Conservation (phyloP, 2,329 filamentous ascomycete species). For the Metarhizium humberi region DNA sequence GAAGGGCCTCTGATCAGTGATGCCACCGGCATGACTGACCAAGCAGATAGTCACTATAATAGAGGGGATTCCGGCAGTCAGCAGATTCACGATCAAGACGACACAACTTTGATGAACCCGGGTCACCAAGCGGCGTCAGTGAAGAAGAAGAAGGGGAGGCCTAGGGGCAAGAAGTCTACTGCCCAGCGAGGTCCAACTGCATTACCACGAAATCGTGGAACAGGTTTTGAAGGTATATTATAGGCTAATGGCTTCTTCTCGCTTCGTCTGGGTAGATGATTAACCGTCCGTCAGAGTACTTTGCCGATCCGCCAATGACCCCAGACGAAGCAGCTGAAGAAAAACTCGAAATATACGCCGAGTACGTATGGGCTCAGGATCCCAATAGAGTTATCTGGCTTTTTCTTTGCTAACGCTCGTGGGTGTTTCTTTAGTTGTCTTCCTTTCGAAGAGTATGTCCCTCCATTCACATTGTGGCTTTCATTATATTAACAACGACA, state of each 20-base stretch:
- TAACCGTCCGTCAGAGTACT: constrained; percentile 47
- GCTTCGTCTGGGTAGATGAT: neutral
- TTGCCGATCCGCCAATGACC: constrained; percentile 69
- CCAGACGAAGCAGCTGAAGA: constrained; percentile 60
- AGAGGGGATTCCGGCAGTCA: neutral
- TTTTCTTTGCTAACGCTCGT: constrained; percentile 11
- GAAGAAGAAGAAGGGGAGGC: constrained; percentile 12
- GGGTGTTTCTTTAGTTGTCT: constrained; percentile 27
- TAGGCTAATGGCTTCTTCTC: neutral
- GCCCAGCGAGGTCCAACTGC: constrained; percentile 28
- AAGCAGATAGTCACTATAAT: neutral
- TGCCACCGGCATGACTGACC: neutral
- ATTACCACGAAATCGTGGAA: constrained; percentile 36
- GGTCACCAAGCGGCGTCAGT: neutral
- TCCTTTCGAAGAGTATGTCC: constrained; percentile 45
- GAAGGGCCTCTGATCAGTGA: neutral
- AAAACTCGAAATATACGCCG: constrained; percentile 52
- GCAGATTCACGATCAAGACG: neutral
- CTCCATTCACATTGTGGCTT: neutral
- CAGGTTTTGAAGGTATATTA: constrained; percentile 58
- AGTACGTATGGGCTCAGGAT: constrained; percentile 31
- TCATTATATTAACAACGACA: neutral
- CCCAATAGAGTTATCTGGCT: neutral
- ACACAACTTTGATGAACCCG: neutral
- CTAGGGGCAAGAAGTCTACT: constrained; percentile 9